Conservation (phyloP, 2,329 filamentous ascomycete species). For the Sporothrix euskadiensis region DNA sequence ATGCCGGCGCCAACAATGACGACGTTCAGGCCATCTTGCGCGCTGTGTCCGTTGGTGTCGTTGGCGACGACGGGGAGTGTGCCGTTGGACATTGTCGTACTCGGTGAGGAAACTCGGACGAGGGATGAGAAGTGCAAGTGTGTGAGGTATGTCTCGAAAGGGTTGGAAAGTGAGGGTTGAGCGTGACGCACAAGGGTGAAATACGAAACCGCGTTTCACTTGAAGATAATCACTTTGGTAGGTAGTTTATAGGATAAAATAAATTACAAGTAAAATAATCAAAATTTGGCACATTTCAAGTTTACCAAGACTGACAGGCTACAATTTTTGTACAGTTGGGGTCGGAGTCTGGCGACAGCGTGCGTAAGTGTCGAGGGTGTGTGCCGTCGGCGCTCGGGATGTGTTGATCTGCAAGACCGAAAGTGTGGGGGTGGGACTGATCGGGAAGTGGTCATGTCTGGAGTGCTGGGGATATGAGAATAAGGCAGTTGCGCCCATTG, state of each 20-base stretch:
- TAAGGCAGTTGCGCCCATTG: too few relatives aligned
- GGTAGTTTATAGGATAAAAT: neutral
- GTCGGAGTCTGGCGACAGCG: too few relatives aligned
- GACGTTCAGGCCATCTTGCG: conserved; percentile 11
- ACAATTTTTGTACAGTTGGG: too few relatives aligned
- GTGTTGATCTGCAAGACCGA: neutral
- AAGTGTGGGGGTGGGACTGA: neutral
- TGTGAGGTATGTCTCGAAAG: too few relatives aligned
- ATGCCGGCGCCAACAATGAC: conserved; percentile 45
- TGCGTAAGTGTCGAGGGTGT: too few relatives aligned
- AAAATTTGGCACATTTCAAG: neutral
- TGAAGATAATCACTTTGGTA: too few relatives aligned
- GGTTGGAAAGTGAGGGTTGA: too few relatives aligned
- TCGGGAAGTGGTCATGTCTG: conserved; percentile 20
- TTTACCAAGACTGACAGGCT: too few relatives aligned
- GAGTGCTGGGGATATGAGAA: neutral
- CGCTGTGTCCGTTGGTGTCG: neutral
- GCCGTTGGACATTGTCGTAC: conserved; percentile 2
- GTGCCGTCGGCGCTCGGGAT: neutral
- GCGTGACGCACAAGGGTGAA: too few relatives aligned
- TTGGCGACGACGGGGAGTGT: neutral
- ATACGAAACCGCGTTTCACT: too few relatives aligned
- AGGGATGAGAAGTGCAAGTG: neutral
- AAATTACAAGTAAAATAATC: neutral
- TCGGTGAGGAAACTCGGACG: neutral